phyloP scores from a whole-genome alignment of 208 protist genomes.

The Trypanosomatidae sp. region DNA sequence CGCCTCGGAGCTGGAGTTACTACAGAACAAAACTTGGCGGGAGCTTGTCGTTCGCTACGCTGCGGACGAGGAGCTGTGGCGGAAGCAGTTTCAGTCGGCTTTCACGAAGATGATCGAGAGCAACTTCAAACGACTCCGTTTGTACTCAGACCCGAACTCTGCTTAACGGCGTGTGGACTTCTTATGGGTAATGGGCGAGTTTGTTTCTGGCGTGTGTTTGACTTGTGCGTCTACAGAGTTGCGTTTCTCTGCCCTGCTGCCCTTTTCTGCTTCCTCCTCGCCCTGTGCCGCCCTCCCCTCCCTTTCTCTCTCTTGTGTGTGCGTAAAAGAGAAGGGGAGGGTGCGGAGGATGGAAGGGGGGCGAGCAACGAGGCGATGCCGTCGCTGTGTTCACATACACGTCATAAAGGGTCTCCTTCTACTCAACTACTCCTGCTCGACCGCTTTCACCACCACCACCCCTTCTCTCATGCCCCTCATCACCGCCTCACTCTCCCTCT shows the following conservation, averaged over 20 bases:
- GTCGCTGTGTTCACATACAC: neutral
- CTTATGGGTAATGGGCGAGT: neutral
- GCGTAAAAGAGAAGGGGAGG: too few species aligned
- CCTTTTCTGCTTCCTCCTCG: too few species aligned
- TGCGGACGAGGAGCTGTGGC: conserved; percentile 63
- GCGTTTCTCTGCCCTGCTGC: too few species aligned
- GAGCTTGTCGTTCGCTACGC: conserved; percentile 55
- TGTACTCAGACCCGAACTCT: conserved; percentile 50
- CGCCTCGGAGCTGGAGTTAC: conserved; percentile 59
- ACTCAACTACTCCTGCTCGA: neutral
- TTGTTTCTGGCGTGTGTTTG: neutral
- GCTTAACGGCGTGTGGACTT: neutral
- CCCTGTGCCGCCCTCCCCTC: too few species aligned
- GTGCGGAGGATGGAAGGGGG: neutral
- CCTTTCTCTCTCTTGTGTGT: too few species aligned
- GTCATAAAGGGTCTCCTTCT: neutral
- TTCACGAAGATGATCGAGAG: conserved; percentile 86
- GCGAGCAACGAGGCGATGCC: neutral
- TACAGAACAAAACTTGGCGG: conserved; percentile 55
- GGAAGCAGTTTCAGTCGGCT: conserved; percentile 50
- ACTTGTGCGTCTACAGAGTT: neutral
- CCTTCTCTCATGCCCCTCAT: neutral
- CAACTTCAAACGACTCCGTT: conserved; percentile 73
- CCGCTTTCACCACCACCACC: neutral
- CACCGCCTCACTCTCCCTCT: neutral